Evolutionary conservation across 2,329 filamentous ascomycete genomes (phyloP).

Genomic region (Malbranchea cinnamomea): DNA sequence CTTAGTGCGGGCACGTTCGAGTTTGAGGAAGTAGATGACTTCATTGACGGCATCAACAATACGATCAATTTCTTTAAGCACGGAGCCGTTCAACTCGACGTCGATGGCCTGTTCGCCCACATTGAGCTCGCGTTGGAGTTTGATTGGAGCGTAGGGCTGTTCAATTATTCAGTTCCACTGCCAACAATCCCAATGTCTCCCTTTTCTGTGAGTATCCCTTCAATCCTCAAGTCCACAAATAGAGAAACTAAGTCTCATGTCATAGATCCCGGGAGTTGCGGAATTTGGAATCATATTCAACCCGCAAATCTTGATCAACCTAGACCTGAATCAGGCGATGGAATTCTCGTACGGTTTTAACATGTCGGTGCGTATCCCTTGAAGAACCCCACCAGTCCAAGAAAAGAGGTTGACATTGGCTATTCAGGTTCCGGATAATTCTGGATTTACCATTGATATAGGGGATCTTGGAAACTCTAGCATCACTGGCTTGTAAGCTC

Average conservation of each 20-base stretch:
- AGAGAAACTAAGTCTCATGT: neutral
- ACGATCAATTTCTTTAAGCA: slow-evolving; percentile 11
- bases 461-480: slow-evolving; percentile 9
- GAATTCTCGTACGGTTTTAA: slow-evolving; percentile 13
- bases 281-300: slow-evolving; percentile 11
- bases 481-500: slow-evolving; percentile 20
- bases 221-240: neutral
- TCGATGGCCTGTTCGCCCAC: slow-evolving; percentile 10
- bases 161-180: slow-evolving; percentile 10
- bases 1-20: slow-evolving; percentile 11
- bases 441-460: slow-evolving; percentile 10
- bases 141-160: slow-evolving; percentile 5
- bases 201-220: slow-evolving; percentile 10
- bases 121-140: slow-evolving; percentile 12
- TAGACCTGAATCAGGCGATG: slow-evolving; percentile 7
- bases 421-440: slow-evolving; percentile 10
- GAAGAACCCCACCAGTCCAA: neutral
- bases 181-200: slow-evolving; percentile 12
- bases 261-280: slow-evolving; percentile 12
- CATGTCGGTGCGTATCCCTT: slow-evolving; percentile 8
- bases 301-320: slow-evolving; percentile 7
- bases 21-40: slow-evolving; percentile 5
- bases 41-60: slow-evolving; percentile 5
- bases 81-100: slow-evolving; percentile 10
- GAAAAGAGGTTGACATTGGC: neutral